Percentiles rank a stretch among this genome's conserved stretches.
Conservation (phyloP, 345 rosid species). For the Eucalyptus marginata region DNA sequence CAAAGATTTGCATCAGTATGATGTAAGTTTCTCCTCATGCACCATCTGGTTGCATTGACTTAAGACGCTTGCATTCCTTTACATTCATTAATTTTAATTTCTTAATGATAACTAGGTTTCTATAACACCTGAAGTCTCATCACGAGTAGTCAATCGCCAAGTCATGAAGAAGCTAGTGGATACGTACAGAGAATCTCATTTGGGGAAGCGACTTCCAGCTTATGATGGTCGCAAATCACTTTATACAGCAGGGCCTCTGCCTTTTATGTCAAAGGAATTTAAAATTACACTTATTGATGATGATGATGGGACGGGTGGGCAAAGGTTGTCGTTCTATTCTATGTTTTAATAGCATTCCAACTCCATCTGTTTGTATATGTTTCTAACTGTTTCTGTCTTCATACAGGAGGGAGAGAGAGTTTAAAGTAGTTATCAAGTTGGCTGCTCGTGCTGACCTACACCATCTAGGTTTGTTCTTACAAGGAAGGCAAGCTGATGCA, state of each 20-base stretch:
- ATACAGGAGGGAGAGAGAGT: conserved; percentile 36
- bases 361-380: neutral
- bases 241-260: conserved; percentile 45
- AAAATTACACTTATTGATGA: conserved; percentile 27
- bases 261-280: conserved; percentile 36
- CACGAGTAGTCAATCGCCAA: conserved; percentile 34
- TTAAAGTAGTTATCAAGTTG: conserved; percentile 32
- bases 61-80: neutral
- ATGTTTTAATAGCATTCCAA: neutral
- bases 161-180: conserved; percentile 33
- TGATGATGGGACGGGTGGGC: conserved; percentile 33
- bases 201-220: conserved; percentile 39
- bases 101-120: conserved; percentile 16
- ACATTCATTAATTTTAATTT: neutral
- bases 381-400: neutral
- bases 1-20: conserved; percentile 38
- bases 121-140: conserved; percentile 37
- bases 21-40: conserved; percentile 8
- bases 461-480: conserved; percentile 36
- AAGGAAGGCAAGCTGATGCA: conserved; percentile 36
- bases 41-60: neutral
- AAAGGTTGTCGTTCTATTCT: conserved; percentile 6
- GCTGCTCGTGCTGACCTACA: conserved; percentile 48
- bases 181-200: conserved; percentile 18
- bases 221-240: conserved; percentile 51